Conservation (phyloP, 371 early-diverging fungal genomes). For the Mucor irregularis region DNA sequence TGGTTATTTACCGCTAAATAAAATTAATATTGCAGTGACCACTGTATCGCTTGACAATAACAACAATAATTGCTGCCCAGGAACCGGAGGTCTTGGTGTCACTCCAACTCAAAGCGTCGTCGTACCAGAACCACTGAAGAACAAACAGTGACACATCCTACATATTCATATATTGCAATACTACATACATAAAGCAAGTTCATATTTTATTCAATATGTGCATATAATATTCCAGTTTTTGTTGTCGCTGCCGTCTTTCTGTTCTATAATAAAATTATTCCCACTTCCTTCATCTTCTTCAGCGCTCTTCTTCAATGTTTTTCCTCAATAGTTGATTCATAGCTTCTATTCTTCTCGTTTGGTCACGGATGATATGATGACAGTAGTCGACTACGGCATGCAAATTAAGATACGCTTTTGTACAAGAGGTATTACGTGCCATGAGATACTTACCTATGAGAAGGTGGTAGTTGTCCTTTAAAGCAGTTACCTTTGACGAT, state of each 20-base stretch:
- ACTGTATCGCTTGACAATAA: too few relatives aligned
- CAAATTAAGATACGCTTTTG: background rate
- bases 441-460: too few relatives aligned
- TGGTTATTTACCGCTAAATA: background rate
- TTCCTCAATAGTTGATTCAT: background rate
- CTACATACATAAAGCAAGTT: too few relatives aligned
- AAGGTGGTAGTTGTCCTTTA: too few relatives aligned
- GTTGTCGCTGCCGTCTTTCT: too few relatives aligned
- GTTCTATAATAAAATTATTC: too few relatives aligned
- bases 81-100: background rate
- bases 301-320: background rate
- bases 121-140: too few relatives aligned
- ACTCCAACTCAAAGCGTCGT: background rate
- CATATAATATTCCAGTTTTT: background rate
- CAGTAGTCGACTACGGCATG: background rate
- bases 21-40: too few relatives aligned
- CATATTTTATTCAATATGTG: background rate
- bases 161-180: too few relatives aligned
- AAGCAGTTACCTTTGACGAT: background rate
- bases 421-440: background rate
- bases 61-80: too few relatives aligned
- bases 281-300: background rate
- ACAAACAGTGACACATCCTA: too few relatives aligned
- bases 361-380: constrained; percentile 2
- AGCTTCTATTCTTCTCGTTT: background rate